Percentiles rank a stretch among this genome's conserved stretches.
These are phyloP conservation scores for Entoloma clypeatum DNA, from an alignment of 1,284 basidiomycete species.

Conservation along the genomic window DNA sequence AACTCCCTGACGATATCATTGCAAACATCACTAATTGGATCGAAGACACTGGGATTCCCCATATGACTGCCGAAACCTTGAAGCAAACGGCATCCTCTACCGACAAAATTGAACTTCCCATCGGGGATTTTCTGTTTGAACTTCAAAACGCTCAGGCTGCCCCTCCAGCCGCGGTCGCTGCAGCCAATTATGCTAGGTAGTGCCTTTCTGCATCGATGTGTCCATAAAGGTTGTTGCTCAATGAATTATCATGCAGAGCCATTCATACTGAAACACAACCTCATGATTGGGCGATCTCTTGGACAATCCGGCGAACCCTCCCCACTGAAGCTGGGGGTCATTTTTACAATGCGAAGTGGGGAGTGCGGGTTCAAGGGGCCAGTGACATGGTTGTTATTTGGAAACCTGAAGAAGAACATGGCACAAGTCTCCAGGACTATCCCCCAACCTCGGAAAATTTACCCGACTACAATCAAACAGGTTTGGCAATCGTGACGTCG, in stretches of 20 bases:
- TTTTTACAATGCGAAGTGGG: constrained; percentile 15
- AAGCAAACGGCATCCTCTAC: too few species aligned
- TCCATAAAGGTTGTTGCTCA: not conserved
- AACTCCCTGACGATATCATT: constrained; percentile 12
- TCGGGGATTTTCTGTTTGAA: constrained; percentile 6
- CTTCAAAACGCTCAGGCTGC: constrained; percentile 11
- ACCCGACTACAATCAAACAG: not conserved
- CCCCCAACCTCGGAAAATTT: not conserved
- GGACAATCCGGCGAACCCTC: constrained; percentile 3
- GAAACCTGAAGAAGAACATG: constrained; percentile 7
- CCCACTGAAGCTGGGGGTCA: constrained; percentile 7
- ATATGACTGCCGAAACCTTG: too few species aligned
- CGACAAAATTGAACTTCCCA: too few species aligned
- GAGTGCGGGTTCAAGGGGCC: constrained; percentile 9
- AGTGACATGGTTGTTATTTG: constrained; percentile 11
- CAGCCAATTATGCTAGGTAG: constrained; percentile 17
- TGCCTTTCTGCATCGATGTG: not conserved
- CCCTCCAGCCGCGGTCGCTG: constrained; percentile 14
- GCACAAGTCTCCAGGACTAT: constrained; percentile 9
- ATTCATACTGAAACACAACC: constrained; percentile 15
- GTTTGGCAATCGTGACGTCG: constrained; percentile 1
- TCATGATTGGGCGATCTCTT: constrained; percentile 11
- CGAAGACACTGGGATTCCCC: constrained; percentile 2
- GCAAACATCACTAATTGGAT: constrained; percentile 9
- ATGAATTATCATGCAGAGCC: too few species aligned